These are phyloP conservation scores for Aspergillus fumigatiaffinis DNA, from an alignment of 2,329 filamentous ascomycete species.

Conservation along the genomic window DNA sequence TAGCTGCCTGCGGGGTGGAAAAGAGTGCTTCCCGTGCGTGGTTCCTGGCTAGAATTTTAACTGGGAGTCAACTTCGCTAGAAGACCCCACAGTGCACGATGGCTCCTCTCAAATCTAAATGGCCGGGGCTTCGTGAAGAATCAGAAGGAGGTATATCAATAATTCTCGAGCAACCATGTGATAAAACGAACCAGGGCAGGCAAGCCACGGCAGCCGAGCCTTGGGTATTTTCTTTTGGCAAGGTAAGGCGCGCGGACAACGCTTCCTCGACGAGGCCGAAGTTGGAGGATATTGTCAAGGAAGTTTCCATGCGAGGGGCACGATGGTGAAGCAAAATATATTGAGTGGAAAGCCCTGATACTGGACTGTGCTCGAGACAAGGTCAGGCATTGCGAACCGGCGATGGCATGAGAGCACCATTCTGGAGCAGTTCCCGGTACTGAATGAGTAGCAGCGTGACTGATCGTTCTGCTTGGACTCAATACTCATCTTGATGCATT, in stretches of 20 bases:
- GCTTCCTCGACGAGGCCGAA: no score
- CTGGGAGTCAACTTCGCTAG: slow-evolving; percentile 12
- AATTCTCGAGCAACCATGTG: neutral
- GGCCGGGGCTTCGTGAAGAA: neutral
- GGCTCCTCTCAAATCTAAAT: neutral
- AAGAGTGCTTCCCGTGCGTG: slow-evolving; percentile 1
- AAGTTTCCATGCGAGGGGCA: no score
- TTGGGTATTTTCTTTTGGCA: neutral
- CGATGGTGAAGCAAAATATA: no score
- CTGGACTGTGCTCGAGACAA: no score
- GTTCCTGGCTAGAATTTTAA: slow-evolving; percentile 1
- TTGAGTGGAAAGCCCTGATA: no score
- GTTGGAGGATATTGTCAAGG: no score
- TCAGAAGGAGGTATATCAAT: neutral
- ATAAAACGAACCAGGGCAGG: neutral
- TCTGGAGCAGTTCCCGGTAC: neutral
- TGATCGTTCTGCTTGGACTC: neutral
- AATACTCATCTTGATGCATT: neutral
- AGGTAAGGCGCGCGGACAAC: neutral
- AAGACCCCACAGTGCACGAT: slow-evolving; percentile 12
- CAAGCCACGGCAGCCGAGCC: no score
- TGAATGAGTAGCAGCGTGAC: neutral
- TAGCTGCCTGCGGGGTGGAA: slow-evolving; percentile 5
- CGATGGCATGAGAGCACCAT: neutral
- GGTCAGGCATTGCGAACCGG: neutral